Evolutionary conservation across 2,329 filamentous ascomycete species (phyloP), one percentile per base, ranked within the genome.

Genomic region (Chaetomiaceae sp.): DNA sequence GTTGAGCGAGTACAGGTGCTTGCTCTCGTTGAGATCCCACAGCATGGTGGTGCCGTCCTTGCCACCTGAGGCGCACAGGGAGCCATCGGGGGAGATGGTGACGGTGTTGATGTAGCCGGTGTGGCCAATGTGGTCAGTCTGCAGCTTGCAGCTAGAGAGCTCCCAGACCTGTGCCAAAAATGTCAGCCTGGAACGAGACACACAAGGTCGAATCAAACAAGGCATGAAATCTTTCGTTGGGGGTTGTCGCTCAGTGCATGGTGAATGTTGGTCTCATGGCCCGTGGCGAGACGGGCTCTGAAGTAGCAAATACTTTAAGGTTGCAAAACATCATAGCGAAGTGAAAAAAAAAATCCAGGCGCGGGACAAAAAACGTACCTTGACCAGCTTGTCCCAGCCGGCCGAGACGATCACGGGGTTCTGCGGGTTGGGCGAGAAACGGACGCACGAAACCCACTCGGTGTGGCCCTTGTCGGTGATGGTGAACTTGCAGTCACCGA

Each of bases 41-140:
- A 99, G 89, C 93, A 97, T 99, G 74, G 93, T 97, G 74, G 92
- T 97, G 75, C 93, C 93, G 77, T 99, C 93, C 86, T 99, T 97
- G 73, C 93, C 93, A 76, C 93, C 93, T 62, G 93, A 97, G 60
- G 93, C 93, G 81, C 93, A 97, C 69, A 99, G 91, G 57, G 93
- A 97, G 70, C 93, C 93, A 75, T 97, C 93, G 70, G 93, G 93
- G 66, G 93, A 97, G 85, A 99, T 97, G 78, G 93, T 99, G 75
- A 99, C 93, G 72, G 93, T 96, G 87, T 99, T 99, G 83, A 93
- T 97, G 85, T 97, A 97, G 70, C 93, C 93, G 66, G 90, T 92
- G 86, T 99, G 93, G 75, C 93, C 93, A 68, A 96, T 96, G 86
- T 99, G 93, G 83, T 99, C 93, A 69, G 93, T 99, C 84, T 99